Percentiles rank a stretch among this genome's conserved stretches.
phyloP scores from a whole-genome alignment of 2,329 filamentous ascomycete genomes.

The Chaetothyriales sp. region DNA sequence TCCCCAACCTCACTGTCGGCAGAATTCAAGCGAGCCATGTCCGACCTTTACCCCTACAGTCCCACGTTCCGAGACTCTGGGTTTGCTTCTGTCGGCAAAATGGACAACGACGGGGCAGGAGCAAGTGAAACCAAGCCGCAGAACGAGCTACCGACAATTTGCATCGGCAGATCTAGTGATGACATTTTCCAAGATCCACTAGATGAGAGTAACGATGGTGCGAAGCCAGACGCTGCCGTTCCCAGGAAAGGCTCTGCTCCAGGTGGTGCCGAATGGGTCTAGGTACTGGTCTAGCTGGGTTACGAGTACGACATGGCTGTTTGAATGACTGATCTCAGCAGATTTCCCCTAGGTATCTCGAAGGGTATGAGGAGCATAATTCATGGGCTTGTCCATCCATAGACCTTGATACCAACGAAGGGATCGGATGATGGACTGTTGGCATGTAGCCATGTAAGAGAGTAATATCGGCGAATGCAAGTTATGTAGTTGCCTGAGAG shows the following conservation, averaged over 20 bases:
- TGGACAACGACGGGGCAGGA: background rate
- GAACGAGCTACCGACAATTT: conserved; percentile 1
- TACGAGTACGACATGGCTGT: too few relatives aligned
- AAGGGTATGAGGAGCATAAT: too few relatives aligned
- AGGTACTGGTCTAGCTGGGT: too few relatives aligned
- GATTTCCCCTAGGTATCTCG: too few relatives aligned
- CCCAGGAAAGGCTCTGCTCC: conserved; percentile 6
- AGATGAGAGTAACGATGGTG: too few relatives aligned
- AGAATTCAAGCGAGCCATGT: conserved; percentile 5
- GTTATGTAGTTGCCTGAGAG: too few relatives aligned
- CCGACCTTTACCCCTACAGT: conserved; percentile 5
- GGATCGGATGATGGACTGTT: background rate
- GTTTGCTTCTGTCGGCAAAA: background rate
- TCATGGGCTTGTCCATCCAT: too few relatives aligned
- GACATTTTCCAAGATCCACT: conserved; percentile 4
- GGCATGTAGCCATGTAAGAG: background rate
- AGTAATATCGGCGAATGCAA: background rate
- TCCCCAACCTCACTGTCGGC: background rate
- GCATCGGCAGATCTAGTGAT: conserved; percentile 2
- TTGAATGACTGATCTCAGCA: too few relatives aligned
- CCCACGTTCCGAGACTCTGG: background rate
- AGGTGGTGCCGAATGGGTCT: conserved; percentile 10
- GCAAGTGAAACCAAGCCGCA: background rate
- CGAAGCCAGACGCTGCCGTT: background rate
- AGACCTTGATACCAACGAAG: background rate